Evolutionary conservation across 305 asterid species (phyloP).

Genomic region (Rubia peregrina): DNA sequence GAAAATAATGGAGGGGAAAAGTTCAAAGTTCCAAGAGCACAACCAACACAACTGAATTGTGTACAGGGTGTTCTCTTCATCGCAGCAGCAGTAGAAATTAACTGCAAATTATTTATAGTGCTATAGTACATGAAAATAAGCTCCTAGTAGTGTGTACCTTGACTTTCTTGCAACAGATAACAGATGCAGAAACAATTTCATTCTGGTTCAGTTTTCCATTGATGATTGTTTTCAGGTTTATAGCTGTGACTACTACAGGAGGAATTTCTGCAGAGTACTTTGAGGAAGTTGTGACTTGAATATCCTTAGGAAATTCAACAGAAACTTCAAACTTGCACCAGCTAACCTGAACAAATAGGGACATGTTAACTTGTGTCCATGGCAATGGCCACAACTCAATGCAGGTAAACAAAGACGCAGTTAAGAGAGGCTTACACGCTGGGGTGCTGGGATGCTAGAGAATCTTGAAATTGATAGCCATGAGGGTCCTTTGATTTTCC

Average conservation of each 20-base stretch:
- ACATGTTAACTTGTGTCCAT: slow-evolving; percentile 10
- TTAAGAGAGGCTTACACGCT: slow-evolving; percentile 48
- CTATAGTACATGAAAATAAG: slow-evolving; percentile 12
- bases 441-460: slow-evolving; percentile 57
- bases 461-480: slow-evolving; percentile 84
- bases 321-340: slow-evolving; percentile 94
- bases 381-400: neutral
- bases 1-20: neutral
- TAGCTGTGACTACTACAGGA: slow-evolving; percentile 75
- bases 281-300: slow-evolving; percentile 53
- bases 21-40: slow-evolving; percentile 2
- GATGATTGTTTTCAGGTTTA: slow-evolving; percentile 75
- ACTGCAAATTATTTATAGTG: neutral
- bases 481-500: slow-evolving; percentile 90
- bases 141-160: slow-evolving; percentile 53
- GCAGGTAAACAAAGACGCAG: slow-evolving; percentile 10
- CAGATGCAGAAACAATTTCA: slow-evolving; percentile 92
- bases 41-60: neutral
- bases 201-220: slow-evolving; percentile 73
- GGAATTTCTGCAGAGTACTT: slow-evolving; percentile 58
- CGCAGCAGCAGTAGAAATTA: slow-evolving; percentile 2
- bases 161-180: slow-evolving; percentile 81
- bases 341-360: slow-evolving; percentile 64
- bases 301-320: slow-evolving; percentile 67
- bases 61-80: neutral